Base-by-base conservation (phyloP, 108 stramenopile genomes). In the Nitzschia palea region DNA sequence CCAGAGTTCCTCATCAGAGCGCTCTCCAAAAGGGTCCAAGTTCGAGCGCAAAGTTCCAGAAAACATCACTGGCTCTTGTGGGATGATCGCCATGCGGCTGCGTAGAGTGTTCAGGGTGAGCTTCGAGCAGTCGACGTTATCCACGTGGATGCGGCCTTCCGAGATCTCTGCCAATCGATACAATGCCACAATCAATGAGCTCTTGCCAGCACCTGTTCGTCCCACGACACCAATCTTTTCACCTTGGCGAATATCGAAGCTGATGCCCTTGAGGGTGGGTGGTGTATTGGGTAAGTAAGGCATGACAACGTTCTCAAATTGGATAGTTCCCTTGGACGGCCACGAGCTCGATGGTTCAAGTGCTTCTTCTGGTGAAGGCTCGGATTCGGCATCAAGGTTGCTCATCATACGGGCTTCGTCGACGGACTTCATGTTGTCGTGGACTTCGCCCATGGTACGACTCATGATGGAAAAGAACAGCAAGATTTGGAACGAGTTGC, bases 21-120 rank as follows among this genome's bases (percentile, higher is more conserved):
- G 73, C 44, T 59, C 43, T 9, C 74, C 75, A 44, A 93, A 93
- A 1, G 93, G 93, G 56, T 97, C 96, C 5, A 97, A 55, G 62
- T 87, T 88, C 25, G 85, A 72, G 34, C 94, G 74, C 31, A 97
- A 55, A 2, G 91, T 87, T 14, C 93, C 95, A 14, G 84, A 73
- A 65, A 95, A 94, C 35, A 97, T 71, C 27, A 91, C 71, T 6
- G 95, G 95, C 37, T 93, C 87, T 71, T 97, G 96, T 0, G 94
- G 94, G 40, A 61, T 61, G 40, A 61, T 61, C 60, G 60, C 36
- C 60, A 61, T 61, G 37, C 60, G 8, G 4, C 60, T 43, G 40
- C 60, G 60, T 20, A 61, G 15, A 12, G 9, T 43, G 40, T 40
- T 4, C 48, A 88, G 80, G 28, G 68, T 58, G 1, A 88, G 33